These are phyloP conservation scores for Xylaria sp. DNA, from an alignment of 2,329 filamentous ascomycete genomes.

Conservation along the genomic window DNA sequence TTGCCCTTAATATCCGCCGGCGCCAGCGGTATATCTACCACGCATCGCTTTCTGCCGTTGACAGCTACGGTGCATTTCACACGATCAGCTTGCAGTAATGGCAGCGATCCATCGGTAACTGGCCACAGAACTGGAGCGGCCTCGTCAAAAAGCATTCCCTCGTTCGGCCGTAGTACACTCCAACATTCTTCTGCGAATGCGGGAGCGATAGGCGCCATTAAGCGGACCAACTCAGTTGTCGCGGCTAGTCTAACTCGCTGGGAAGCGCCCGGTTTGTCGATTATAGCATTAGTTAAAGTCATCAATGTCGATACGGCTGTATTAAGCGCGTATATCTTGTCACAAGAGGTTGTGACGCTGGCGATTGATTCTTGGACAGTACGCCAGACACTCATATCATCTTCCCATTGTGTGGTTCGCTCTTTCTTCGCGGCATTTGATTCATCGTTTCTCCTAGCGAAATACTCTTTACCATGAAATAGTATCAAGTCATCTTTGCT, in stretches of 20 bases:
- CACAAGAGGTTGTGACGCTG: constrained; percentile 74
- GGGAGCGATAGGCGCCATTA: constrained; percentile 83
- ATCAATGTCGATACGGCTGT: constrained; percentile 86
- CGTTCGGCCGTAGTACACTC: constrained; percentile 62
- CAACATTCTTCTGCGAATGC: constrained; percentile 86
- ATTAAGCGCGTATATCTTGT: constrained; percentile 80
- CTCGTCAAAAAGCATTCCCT: constrained; percentile 54
- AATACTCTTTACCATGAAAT: constrained; percentile 50
- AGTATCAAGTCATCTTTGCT: neutral
- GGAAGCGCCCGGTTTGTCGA: constrained; percentile 57
- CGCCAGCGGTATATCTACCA: constrained; percentile 69
- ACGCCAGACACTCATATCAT: constrained; percentile 67
- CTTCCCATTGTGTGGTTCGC: constrained; percentile 53
- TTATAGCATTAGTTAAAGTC: constrained; percentile 77
- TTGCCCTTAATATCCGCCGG: constrained; percentile 52
- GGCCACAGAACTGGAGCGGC: constrained; percentile 67
- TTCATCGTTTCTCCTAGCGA: constrained; percentile 50
- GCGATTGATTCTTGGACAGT: constrained; percentile 73
- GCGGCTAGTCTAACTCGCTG: constrained; percentile 60
- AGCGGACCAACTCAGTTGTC: constrained; percentile 68
- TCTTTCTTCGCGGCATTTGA: constrained; percentile 47
- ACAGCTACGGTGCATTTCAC: constrained; percentile 76
- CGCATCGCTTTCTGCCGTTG: constrained; percentile 80
- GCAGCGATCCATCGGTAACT: constrained; percentile 59
- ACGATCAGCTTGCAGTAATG: constrained; percentile 61